Evolutionary conservation across 2,329 filamentous ascomycete genomes (phyloP).

Genomic region (Fusarium stilboides): DNA sequence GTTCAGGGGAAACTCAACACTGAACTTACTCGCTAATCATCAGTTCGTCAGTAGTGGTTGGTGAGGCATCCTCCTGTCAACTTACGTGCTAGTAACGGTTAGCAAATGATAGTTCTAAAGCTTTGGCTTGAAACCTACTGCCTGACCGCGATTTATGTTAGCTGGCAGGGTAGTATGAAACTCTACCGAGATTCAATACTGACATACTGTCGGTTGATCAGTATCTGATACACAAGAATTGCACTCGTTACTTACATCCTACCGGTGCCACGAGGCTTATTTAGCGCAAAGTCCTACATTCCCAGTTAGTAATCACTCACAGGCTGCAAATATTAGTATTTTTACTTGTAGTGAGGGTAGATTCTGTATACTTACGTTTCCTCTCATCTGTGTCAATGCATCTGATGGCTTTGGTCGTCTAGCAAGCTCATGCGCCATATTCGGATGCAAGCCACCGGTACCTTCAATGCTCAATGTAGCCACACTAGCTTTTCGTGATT

Average conservation of each 20-base stretch:
- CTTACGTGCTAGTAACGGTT: background rate
- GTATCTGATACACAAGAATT: background rate
- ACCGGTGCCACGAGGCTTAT: background rate
- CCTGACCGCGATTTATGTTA: background rate
- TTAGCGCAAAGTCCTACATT: background rate
- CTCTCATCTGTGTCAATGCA: conserved; percentile 10
- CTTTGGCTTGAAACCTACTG: background rate
- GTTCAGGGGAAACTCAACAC: background rate
- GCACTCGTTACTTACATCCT: background rate
- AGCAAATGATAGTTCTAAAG: background rate
- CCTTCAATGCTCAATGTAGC: background rate
- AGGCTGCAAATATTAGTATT: background rate
- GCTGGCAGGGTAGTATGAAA: background rate
- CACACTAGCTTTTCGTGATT: background rate
- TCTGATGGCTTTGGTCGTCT: background rate
- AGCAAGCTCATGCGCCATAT: background rate
- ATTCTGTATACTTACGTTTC: background rate
- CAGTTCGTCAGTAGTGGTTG: background rate
- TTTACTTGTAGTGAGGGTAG: background rate
- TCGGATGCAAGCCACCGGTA: background rate
- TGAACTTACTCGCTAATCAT: background rate
- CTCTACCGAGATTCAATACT: background rate
- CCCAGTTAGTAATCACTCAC: background rate
- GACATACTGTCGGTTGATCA: background rate
- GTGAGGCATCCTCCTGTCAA: too few species aligned